Evolutionary conservation across 306 rosid species (phyloP), one percentile per base, ranked within the genome.

Genomic region (Begonia fuchsioides): DNA sequence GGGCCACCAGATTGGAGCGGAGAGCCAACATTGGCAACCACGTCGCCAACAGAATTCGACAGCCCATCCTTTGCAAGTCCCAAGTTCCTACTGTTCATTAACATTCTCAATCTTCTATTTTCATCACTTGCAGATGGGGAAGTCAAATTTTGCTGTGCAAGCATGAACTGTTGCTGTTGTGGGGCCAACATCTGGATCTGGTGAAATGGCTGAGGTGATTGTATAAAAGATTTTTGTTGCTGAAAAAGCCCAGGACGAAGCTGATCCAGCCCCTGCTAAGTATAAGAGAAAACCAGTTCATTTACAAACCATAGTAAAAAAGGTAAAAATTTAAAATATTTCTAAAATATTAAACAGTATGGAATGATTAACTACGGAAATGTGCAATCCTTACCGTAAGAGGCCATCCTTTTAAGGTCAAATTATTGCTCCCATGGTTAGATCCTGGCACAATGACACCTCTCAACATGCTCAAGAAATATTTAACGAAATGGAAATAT

Each of bases 331-430:
- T n/a, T n/a, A n/a, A n/a, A n/a, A n/a, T n/a, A n/a, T n/a, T n/a
- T n/a, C n/a, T n/a, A n/a, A n/a, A n/a, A n/a, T n/a, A n/a, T n/a
- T n/a, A n/a, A n/a, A n/a, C n/a, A n/a, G n/a, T n/a, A n/a, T n/a
- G n/a, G n/a, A n/a, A n/a, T n/a, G n/a, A n/a, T n/a, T n/a, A n/a
- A n/a, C n/a, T n/a, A n/a, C n/a, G n/a, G n/a, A n/a, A n/a, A n/a
- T n/a, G n/a, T n/a, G n/a, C n/a, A n/a, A n/a, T n/a, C n/a, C 98
- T 60, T 74, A 92, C 98, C 1, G 95, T 86, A 50, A 92, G 86
- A 0, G 98, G 98, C 98, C 98, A 92, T 51, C 98, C 98, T 74
- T 86, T 92, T 52, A 92, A 58, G 51, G 98, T 92, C 86, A 92
- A 76, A 68, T 82, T 92, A 68, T 66, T 92, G 68, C 85, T 66